Percentiles rank a stretch among this genome's conserved stretches.
These are phyloP conservation scores for Pseudopyricularia javanii DNA, from an alignment of 2,329 filamentous ascomycete species.

Conservation along the genomic window DNA sequence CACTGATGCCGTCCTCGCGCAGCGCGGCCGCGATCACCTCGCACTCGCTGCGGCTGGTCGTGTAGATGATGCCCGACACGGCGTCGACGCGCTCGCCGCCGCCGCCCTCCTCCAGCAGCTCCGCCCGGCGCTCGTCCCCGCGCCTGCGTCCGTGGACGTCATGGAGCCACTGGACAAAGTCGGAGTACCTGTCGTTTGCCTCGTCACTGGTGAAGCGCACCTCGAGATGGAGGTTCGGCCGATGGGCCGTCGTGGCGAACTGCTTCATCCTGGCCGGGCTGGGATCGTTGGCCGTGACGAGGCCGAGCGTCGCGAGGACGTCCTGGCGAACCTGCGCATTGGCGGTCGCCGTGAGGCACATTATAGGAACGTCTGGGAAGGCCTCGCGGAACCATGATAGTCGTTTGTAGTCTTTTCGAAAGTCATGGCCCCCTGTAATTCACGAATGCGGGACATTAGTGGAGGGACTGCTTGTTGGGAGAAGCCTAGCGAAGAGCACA, in stretches of 20 bases:
- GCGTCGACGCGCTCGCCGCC: slow-evolving; percentile 44
- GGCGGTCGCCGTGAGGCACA: slow-evolving; percentile 85
- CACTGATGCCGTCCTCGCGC: slow-evolving; percentile 56
- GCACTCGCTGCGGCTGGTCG: slow-evolving; percentile 61
- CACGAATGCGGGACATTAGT: slow-evolving; percentile 20
- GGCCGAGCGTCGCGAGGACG: slow-evolving; percentile 61
- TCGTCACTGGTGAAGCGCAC: slow-evolving; percentile 72
- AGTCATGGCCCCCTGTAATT: slow-evolving; percentile 68
- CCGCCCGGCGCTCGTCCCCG: slow-evolving; percentile 42
- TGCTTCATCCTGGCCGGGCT: slow-evolving; percentile 47
- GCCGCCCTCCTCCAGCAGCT: slow-evolving; percentile 45
- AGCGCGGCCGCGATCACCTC: slow-evolving; percentile 57
- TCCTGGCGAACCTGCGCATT: slow-evolving; percentile 72
- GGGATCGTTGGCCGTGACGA: slow-evolving; percentile 31
- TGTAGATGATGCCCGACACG: slow-evolving; percentile 71
- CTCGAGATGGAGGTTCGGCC: slow-evolving; percentile 83
- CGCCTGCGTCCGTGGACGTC: slow-evolving; percentile 58
- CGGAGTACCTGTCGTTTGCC: slow-evolving; percentile 55
- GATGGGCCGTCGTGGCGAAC: slow-evolving; percentile 74
- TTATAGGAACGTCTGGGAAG: slow-evolving; percentile 78
- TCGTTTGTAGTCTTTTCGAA: slow-evolving; percentile 81
- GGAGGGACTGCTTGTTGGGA: not conserved
- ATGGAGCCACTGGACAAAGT: slow-evolving; percentile 68
- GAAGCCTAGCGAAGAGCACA: slow-evolving; percentile 19
- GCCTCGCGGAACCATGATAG: slow-evolving; percentile 74